phyloP scores from a whole-genome alignment of 2,329 filamentous ascomycete species.

The Arthroderma sp. region DNA sequence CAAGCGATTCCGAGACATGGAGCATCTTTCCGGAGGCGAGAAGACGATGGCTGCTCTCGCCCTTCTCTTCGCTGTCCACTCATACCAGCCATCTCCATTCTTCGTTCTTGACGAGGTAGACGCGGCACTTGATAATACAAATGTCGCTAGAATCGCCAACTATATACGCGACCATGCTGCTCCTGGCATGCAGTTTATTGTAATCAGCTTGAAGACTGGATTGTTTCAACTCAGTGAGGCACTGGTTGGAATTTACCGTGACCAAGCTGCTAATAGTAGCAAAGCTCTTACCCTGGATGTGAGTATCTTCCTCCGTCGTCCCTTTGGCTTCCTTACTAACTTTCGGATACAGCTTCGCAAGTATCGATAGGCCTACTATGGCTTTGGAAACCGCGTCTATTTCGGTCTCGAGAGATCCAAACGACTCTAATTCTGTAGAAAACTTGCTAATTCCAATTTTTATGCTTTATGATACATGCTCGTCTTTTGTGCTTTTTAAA shows the following conservation, averaged over 20 bases:
- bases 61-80: constrained; percentile 93
- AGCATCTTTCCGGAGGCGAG: constrained; percentile 90
- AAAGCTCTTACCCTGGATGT: constrained; percentile 90
- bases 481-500: too few relatives aligned
- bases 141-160: constrained; percentile 89
- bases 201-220: constrained; percentile 90
- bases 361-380: constrained; percentile 8
- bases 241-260: constrained; percentile 85
- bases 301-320: constrained; percentile 35
- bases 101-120: constrained; percentile 98
- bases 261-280: constrained; percentile 86
- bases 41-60: constrained; percentile 98
- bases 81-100: constrained; percentile 88
- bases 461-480: too few relatives aligned
- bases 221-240: constrained; percentile 96
- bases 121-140: constrained; percentile 93
- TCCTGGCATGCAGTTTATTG: constrained; percentile 97
- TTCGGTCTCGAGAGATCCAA: too few relatives aligned
- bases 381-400: neutral
- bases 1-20: constrained; percentile 98
- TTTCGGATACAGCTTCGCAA: constrained; percentile 11
- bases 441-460: too few relatives aligned
- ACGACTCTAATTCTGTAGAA: too few relatives aligned
- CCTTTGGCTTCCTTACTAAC: constrained; percentile 1
- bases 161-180: constrained; percentile 90